Evolutionary conservation across 192 early-diverging fungal species (phyloP).

Genomic region (Entophlyctis helioformis): DNA sequence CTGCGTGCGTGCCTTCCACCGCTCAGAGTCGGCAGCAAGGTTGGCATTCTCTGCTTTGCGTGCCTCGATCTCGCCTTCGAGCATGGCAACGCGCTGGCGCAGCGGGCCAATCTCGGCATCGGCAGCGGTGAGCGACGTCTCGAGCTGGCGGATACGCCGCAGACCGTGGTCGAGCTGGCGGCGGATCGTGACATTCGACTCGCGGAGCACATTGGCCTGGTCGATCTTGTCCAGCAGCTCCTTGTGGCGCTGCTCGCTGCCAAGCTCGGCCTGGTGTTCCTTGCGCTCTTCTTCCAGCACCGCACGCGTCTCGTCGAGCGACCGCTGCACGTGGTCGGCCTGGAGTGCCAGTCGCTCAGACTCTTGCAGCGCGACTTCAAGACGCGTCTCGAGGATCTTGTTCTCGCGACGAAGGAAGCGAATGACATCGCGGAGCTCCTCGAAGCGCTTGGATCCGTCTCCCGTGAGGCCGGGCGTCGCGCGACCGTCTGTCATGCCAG

Average conservation of each 20-base stretch:
- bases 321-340: conserved; percentile 45
- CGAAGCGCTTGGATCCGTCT: too few species aligned
- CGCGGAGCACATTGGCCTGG: conserved; percentile 54
- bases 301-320: conserved; percentile 53
- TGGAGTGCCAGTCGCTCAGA: conserved; percentile 51
- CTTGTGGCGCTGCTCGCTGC: conserved; percentile 39
- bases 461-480: too few species aligned
- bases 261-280: conserved; percentile 23
- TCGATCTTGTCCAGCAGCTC: conserved; percentile 57
- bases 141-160: conserved; percentile 18
- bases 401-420: conserved; percentile 60
- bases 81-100: conserved; percentile 18
- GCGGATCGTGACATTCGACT: conserved; percentile 66
- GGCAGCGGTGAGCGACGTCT: conserved; percentile 21
- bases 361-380: conserved; percentile 55
- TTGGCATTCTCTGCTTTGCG: conserved; percentile 34
- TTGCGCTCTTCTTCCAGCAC: conserved; percentile 41
- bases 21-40: conserved; percentile 48
- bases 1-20: conserved; percentile 61
- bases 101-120: conserved; percentile 38
- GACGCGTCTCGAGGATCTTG: conserved; percentile 56
- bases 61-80: conserved; percentile 51
- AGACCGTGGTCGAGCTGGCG: conserved; percentile 34
- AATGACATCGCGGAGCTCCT: conserved; percentile 41
- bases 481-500: too few species aligned